Evolutionary conservation across 345 rosid genomes (phyloP).

Genomic region (Melastoma malabathricum): DNA sequence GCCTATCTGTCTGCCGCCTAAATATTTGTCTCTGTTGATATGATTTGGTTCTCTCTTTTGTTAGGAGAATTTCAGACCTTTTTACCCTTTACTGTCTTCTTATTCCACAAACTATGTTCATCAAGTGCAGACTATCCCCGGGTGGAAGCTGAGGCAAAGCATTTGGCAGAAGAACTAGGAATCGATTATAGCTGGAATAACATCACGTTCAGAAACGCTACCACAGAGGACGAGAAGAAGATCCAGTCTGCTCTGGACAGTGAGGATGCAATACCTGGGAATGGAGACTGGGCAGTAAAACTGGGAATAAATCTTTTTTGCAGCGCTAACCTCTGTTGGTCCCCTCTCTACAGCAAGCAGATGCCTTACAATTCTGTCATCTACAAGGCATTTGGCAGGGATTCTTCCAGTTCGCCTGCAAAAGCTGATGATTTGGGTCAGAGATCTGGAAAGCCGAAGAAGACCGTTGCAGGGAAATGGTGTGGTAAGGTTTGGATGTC

Average conservation of each 20-base stretch:
- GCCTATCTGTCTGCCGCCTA: no score
- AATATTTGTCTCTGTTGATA: neutral
- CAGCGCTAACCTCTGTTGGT: conserved; percentile 71
- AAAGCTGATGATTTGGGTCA: conserved; percentile 29
- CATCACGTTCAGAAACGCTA: conserved; percentile 42
- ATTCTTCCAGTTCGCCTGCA: conserved; percentile 37
- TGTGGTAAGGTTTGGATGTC: conserved; percentile 99
- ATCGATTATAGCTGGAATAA: conserved; percentile 45
- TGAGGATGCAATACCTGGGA: conserved; percentile 69
- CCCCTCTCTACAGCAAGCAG: conserved; percentile 83
- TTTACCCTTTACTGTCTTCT: neutral
- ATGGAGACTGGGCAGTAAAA: conserved; percentile 92
- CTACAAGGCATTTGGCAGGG: conserved; percentile 73
- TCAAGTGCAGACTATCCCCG: conserved; percentile 70
- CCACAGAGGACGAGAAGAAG: conserved; percentile 52
- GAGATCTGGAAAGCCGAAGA: conserved; percentile 48
- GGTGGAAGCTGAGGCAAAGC: conserved; percentile 72
- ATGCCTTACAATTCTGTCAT: conserved; percentile 88
- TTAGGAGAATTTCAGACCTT: neutral
- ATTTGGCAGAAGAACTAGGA: conserved; percentile 63
- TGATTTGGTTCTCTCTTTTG: neutral
- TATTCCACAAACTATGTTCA: conserved; percentile 2
- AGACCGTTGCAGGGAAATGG: conserved; percentile 90
- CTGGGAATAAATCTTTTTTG: conserved; percentile 79
- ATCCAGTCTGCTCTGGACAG: conserved; percentile 58